Conservation (phyloP, 257 asterid genomes). For the Rehmannia glutinosa region DNA sequence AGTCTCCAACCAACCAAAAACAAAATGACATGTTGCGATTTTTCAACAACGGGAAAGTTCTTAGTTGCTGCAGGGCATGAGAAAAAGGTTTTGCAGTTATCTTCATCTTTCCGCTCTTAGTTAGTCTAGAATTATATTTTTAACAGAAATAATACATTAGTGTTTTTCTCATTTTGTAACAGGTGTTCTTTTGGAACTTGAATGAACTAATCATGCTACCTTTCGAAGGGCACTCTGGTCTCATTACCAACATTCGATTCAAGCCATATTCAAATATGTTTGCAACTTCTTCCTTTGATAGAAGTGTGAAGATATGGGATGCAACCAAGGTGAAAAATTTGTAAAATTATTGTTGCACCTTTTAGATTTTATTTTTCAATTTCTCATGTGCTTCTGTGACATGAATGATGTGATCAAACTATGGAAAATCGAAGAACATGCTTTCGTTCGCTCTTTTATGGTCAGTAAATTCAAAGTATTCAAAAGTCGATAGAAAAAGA, state of each 20-base stretch:
- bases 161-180: slow-evolving; percentile 6
- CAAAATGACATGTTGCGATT: slow-evolving; percentile 48
- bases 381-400: slow-evolving; percentile 41
- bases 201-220: not conserved
- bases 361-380: not conserved
- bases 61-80: slow-evolving; percentile 56
- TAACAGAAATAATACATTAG: not conserved
- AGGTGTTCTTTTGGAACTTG: slow-evolving; percentile 38
- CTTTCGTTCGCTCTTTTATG: slow-evolving; percentile 27
- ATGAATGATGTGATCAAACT: slow-evolving; percentile 30
- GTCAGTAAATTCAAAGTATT: too few species aligned
- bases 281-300: slow-evolving; percentile 54
- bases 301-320: slow-evolving; percentile 41
- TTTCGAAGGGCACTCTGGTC: slow-evolving; percentile 26
- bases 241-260: slow-evolving; percentile 44
- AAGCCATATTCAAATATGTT: slow-evolving; percentile 34
- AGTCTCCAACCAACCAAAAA: slow-evolving; percentile 25
- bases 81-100: slow-evolving; percentile 35
- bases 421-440: slow-evolving; percentile 31
- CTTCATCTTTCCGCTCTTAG: not conserved
- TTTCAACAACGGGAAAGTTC: slow-evolving; percentile 34
- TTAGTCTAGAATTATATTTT: not conserved
- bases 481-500: too few species aligned
- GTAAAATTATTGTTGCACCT: not conserved
- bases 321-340: slow-evolving; percentile 31